Evolutionary conservation across 2,329 filamentous ascomycete genomes (phyloP), one percentile per base, ranked within the genome.

Genomic region (Drechslerella coelobrocha): DNA sequence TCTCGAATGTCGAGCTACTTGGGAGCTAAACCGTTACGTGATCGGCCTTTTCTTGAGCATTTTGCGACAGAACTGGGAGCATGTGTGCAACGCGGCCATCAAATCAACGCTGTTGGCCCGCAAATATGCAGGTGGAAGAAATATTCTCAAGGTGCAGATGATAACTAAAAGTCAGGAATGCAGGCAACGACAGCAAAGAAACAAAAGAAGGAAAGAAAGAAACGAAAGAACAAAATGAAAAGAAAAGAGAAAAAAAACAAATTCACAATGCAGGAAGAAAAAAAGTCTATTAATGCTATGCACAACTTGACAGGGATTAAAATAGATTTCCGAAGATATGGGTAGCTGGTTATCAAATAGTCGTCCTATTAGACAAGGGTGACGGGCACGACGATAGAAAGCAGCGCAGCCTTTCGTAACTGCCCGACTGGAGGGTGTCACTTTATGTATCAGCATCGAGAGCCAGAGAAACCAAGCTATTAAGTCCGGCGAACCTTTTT

Each of bases 401-500:
- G n/a, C 48, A 29, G 24, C 56, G 23, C 19, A 50, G 53, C 17
- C 24, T 45, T 45, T 51, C 27, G 47, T n/a, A 19, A 63, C 59
- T 41, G 24, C 31, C 59, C 47, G 29, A 62, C 29, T 31, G 21
- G 26, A 47, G 26, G 26, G 43, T 63, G 50, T 47, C 29, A 48
- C 52, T 47, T 45, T 27, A 43, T 59, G n/a, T 53, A 37, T 54
- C 41, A 17, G 26, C 29, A 50, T 26, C 41, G 29, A 14, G 14
- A 48, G 24, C 39, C 34, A 5, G 54, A 61, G 47, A 48, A 14
- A 21, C 19, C 29, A n/a, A 47, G 56, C 41, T 8, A 23, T 55
- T 63, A 71, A 71, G 53, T 71, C 66, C 59, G 59, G 57, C 8
- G 45, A 60, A 51, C 29, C 37, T 53, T 34, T 56, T 71, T 71